Evolutionary conservation across 2,329 filamentous ascomycete genomes (phyloP).

Genomic region (Colletotrichum sp.): DNA sequence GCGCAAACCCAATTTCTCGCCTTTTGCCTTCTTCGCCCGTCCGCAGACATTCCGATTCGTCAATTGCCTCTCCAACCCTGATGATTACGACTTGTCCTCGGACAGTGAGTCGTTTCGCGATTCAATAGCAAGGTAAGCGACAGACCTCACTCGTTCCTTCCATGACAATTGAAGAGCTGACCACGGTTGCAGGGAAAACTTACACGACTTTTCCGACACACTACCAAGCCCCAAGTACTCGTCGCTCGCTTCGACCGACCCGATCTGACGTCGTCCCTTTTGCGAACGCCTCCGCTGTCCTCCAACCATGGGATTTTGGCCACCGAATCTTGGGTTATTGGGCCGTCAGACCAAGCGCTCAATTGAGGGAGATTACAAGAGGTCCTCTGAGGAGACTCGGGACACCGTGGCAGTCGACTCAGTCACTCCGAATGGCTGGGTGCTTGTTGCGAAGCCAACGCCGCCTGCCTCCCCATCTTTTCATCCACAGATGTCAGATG

Average conservation of each 20-base stretch:
- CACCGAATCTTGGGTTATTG: neutral
- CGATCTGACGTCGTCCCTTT: neutral
- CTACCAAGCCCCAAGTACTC: neutral
- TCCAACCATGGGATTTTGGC: neutral
- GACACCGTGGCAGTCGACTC: neutral
- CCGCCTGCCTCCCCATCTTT: neutral
- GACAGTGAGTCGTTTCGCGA: neutral
- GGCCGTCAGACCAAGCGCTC: neutral
- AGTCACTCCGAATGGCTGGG: neutral
- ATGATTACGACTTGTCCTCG: neutral
- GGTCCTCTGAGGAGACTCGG: neutral
- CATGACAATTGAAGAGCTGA: neutral
- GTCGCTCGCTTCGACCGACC: neutral
- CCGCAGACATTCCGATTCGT: neutral
- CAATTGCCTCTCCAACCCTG: neutral
- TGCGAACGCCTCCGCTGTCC: neutral
- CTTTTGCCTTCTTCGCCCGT: neutral
- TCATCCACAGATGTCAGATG: neutral
- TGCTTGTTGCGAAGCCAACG: neutral
- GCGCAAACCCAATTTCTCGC: neutral
- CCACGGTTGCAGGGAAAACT: neutral
- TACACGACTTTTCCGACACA: neutral
- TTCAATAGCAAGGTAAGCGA: neutral
- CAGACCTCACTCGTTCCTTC: neutral
- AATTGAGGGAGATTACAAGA: neutral